Base-by-base conservation (phyloP, 2,329 filamentous ascomycete species). In the Ascochyta koolunga region DNA sequence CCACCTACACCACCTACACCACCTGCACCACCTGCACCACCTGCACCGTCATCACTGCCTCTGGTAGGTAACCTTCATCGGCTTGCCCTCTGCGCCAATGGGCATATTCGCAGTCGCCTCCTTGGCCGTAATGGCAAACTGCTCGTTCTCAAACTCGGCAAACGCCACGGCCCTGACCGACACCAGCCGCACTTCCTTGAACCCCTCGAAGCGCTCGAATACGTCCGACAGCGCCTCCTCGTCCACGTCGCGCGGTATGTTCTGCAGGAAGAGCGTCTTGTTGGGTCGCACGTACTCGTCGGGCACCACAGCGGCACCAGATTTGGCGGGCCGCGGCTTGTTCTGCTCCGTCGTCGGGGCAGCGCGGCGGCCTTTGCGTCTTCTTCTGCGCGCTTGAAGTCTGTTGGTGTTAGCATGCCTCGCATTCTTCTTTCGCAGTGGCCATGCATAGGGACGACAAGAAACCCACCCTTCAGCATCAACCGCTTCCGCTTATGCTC, bases 271-370 rank as follows among this genome's bases (percentile, higher is more conserved):
- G 31, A 99, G 84, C 63, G 92, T 96, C 80, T 96, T 97, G 84
- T 98, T 98, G 31, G 95, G 93, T 4, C 93, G 93, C 4, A 98
- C 85, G 76, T 96, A 98, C 78, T 99, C 95, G 83, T 98, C 95
- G n/a, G 93, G 92, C 16, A 98, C 88, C 50, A 92, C 88, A 10
- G 89, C 83, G 1, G 86, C 82, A 29, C 90, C 90, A n/a, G 84
- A 82, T 15, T 87, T 82, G 79, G 84, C 79, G 0, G 89, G 86
- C 42, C 89, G 85, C n/a, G 78, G 67, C 36, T 77, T 78, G 18
- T 5, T 11, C 5, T 31, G 19, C 46, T 74, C 70, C 16, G 82
- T 71, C 9, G 80, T 76, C 81, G 67, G 67, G 90, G 83, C 52
- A 86, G 88, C 76, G 89, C 89, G 70, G 92, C 87, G 54, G 89